Conservation (phyloP, 179 eudicot genomes). For the Drosera spatulata region DNA sequence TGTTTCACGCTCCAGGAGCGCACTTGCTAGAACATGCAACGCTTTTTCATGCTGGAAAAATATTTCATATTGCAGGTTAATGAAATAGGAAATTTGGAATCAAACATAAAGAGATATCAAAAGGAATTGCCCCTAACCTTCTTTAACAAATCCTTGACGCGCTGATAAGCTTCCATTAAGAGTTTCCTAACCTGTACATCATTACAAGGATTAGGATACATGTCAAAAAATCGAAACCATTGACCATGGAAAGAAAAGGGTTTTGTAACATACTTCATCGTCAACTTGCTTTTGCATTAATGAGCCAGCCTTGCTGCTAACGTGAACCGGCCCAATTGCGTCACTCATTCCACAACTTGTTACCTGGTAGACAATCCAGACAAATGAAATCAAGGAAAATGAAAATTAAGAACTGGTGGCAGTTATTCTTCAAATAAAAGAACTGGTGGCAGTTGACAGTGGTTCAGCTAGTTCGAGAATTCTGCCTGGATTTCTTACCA, state of each 20-base stretch:
- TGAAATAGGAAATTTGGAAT: neutral
- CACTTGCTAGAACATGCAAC: conserved; percentile 67
- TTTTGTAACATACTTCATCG: conserved; percentile 55
- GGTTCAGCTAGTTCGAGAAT: no score
- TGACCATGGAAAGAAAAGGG: neutral
- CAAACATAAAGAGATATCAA: neutral
- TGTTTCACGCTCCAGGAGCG: conserved; percentile 80
- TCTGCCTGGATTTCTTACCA: conserved; percentile 34
- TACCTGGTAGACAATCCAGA: conserved; percentile 33
- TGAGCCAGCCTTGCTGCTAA: conserved; percentile 78
- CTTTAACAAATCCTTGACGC: conserved; percentile 76
- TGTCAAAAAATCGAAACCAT: neutral
- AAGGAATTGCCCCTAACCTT: conserved; percentile 36
- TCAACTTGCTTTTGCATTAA: conserved; percentile 96
- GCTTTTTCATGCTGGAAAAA: conserved; percentile 69
- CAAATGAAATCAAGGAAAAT: neutral
- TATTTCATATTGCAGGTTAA: conserved; percentile 1
- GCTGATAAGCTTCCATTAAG: conserved; percentile 80
- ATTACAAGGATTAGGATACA: neutral
- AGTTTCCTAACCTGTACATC: conserved; percentile 70
- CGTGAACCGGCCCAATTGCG: conserved; percentile 76
- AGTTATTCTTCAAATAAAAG: neutral
- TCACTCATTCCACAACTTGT: conserved; percentile 95
- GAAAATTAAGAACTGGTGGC: neutral
- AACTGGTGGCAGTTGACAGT: neutral